These are phyloP conservation scores for Purpureocillium lavendulum DNA, from an alignment of 2,329 filamentous ascomycete species.

Conservation along the genomic window DNA sequence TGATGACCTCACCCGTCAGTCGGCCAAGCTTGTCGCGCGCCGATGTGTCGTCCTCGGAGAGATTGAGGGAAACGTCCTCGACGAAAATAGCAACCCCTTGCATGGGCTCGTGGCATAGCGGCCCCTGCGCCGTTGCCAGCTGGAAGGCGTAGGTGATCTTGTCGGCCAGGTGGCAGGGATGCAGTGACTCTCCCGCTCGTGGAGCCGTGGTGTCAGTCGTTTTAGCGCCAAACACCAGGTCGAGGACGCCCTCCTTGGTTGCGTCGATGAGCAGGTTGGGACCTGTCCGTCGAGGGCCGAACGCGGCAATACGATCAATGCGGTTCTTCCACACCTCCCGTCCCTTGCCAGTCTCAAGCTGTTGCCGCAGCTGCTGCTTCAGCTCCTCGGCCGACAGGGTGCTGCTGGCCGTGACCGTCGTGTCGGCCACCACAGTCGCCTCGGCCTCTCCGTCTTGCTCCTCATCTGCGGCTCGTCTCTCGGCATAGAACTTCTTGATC, in stretches of 20 bases:
- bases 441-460: conserved; percentile 28
- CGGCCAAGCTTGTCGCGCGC: conserved; percentile 63
- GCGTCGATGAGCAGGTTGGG: conserved; percentile 86
- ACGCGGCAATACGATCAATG: conserved; percentile 77
- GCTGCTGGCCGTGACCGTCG: conserved; percentile 50
- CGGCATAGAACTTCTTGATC: conserved; percentile 71
- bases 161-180: conserved; percentile 68
- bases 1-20: conserved; percentile 88
- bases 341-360: conserved; percentile 64
- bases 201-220: conserved; percentile 23
- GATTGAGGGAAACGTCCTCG: conserved; percentile 63
- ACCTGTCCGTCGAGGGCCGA: conserved; percentile 76
- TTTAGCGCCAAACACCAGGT: conserved; percentile 53
- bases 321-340: conserved; percentile 67
- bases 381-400: conserved; percentile 68
- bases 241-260: conserved; percentile 62
- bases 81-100: conserved; percentile 89
- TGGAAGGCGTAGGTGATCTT: conserved; percentile 94
- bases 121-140: conserved; percentile 78
- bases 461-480: conserved; percentile 41
- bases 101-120: conserved; percentile 85
- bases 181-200: conserved; percentile 39
- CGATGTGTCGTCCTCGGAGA: conserved; percentile 45
- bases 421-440: conserved; percentile 41
- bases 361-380: conserved; percentile 58